phyloP scores from a whole-genome alignment of 176 grass and related monocot genomes.

The Oryza meridionalis region DNA sequence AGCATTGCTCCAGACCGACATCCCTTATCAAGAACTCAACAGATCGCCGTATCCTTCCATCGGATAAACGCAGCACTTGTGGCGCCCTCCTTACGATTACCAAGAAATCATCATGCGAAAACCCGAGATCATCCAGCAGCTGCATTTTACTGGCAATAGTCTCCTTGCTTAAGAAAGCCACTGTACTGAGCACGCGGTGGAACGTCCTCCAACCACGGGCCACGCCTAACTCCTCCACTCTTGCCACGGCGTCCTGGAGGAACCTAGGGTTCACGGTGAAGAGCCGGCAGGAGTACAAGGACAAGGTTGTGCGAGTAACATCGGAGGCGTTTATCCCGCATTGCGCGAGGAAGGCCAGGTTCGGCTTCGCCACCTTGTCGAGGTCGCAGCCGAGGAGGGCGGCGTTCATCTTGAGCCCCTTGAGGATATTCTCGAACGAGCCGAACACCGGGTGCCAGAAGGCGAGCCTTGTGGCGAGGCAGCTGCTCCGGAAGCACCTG shows the following conservation, averaged over 20 bases:
- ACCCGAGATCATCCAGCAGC: too few species aligned
- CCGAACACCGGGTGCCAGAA: slow-evolving; percentile 35
- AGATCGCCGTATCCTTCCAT: neutral
- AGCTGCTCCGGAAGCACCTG: neutral
- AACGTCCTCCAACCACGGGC: neutral
- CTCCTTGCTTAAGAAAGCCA: neutral
- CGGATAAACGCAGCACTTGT: too few species aligned
- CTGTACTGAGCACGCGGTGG: neutral
- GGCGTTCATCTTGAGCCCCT: neutral
- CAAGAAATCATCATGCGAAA: too few species aligned
- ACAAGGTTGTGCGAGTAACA: neutral
- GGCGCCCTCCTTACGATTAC: too few species aligned
- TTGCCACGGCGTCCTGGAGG: neutral
- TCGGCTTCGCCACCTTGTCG: slow-evolving; percentile 34
- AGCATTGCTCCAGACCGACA: slow-evolving; percentile 19
- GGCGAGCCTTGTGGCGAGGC: neutral
- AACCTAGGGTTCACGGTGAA: neutral
- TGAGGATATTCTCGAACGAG: neutral
- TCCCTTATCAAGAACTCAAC: slow-evolving; percentile 20
- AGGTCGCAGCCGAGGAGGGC: neutral
- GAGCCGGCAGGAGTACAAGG: slow-evolving; percentile 11
- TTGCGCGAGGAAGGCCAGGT: slow-evolving; percentile 39
- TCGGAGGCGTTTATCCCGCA: slow-evolving; percentile 7
- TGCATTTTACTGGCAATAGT: too few species aligned
- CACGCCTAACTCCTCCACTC: slow-evolving; percentile 19